Base-by-base conservation (phyloP, 192 early-diverging fungal genomes). In the Gigaspora rosea region DNA sequence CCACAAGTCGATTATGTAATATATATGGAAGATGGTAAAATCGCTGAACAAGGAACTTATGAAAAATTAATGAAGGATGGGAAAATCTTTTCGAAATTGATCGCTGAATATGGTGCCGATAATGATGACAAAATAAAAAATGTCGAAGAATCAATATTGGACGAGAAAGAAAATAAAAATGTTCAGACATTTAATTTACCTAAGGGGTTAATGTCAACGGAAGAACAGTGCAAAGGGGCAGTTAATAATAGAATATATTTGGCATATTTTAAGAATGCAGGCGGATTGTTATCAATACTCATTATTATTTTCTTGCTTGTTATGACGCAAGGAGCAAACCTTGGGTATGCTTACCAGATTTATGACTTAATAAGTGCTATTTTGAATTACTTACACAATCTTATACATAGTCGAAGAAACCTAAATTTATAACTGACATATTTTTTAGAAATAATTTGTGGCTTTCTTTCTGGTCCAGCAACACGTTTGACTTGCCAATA, bases 211-310 rank as follows among this genome's bases (percentile, higher is more conserved):
- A 97, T 96, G 92, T 84, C 88, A 62, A 87, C 89, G 22, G 96
- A 97, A 78, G 95, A 97, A 78, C 90, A 92, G 12, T 81, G 83
- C 4, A 91, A 89, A 1, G 96, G 96, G 36, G 82, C 86, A 67
- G 91, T 94, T 71, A 66, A 83, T 77, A 77, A 72, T 15, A 36
- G 75, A 70, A 86, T 95, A 62, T 91, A 88, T 85, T 77, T 84
- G 76, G 57, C 86, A 67, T 92, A 94, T 80, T 70, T 90, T 3
- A 54, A 79, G 0, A 90, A 88, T 27, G 86, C 88, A 11, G 93
- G 93, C n/a, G 90, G 91, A n/a, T 66, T 33, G 32, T 71, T 73
- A 1, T 86, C 88, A 62, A n/a, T 91, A 33, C 36, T 86, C 52
- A 48, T 80, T n/a, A 56, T 90, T 8, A 9, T 90, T 20, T 56